Evolutionary conservation across 306 rosid species (phyloP).

Genomic region (Pterocarpus macrocarpus): DNA sequence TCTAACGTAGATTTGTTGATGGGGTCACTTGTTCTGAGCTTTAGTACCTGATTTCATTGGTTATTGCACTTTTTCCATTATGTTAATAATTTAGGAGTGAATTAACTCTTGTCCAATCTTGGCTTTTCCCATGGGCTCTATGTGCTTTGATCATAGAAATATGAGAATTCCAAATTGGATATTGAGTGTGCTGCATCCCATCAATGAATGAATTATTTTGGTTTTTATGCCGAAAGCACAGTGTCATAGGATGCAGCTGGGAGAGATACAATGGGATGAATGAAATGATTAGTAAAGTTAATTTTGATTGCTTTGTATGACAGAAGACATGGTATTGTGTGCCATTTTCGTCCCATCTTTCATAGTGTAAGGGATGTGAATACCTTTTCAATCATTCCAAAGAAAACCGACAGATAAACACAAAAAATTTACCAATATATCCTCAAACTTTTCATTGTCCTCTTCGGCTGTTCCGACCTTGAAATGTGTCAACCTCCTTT

Average conservation of each 20-base stretch:
- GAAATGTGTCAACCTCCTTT: neutral
- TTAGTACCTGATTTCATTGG: constrained; percentile 24
- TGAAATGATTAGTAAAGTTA: neutral
- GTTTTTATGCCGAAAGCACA: constrained; percentile 9
- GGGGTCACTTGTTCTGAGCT: constrained; percentile 24
- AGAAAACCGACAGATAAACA: neutral
- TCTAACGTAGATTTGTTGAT: constrained; percentile 37
- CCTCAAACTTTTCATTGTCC: neutral
- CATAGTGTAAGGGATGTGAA: neutral
- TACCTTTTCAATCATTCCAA: constrained; percentile 1
- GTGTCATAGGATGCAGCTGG: neutral
- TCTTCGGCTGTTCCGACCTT: neutral
- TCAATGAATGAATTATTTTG: neutral
- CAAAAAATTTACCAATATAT: neutral
- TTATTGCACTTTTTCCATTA: neutral
- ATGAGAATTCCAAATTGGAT: neutral
- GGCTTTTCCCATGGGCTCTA: neutral
- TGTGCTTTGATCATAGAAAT: constrained; percentile 19
- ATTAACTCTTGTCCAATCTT: neutral
- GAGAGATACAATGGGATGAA: constrained; percentile 9
- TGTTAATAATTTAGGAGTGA: neutral
- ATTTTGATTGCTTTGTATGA: constrained; percentile 1
- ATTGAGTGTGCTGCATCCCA: neutral
- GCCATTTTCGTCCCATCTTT: neutral
- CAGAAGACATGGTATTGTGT: neutral